Evolutionary conservation across 75 land plant genomes (phyloP).

Genomic region (Pseudotsuga menziesii): DNA sequence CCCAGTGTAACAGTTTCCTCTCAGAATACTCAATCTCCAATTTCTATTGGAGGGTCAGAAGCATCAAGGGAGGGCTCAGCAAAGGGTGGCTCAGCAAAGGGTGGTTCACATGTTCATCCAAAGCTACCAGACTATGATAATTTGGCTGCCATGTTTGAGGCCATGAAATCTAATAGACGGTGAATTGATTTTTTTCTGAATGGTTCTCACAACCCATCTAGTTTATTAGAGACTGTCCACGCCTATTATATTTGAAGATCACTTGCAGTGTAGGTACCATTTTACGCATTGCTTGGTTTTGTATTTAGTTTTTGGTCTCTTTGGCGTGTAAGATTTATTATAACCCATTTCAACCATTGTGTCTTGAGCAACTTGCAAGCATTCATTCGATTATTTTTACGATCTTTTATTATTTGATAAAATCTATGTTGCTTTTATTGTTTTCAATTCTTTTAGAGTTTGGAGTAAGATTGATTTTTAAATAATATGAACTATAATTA

Average conservation of each 20-base stretch:
- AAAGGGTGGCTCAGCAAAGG: slow-evolving; percentile 20
- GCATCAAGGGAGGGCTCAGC: slow-evolving; percentile 11
- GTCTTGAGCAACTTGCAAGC: too few relatives aligned
- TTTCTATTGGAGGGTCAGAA: slow-evolving; percentile 6
- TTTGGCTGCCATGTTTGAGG: slow-evolving; percentile 24
- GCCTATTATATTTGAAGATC: not conserved
- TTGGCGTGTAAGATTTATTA: too few relatives aligned
- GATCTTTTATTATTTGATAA: too few relatives aligned
- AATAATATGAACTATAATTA: too few relatives aligned
- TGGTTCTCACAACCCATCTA: not conserved
- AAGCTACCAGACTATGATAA: slow-evolving; percentile 71
- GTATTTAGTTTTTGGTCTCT: too few relatives aligned
- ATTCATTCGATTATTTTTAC: too few relatives aligned
- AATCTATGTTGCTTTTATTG: too few relatives aligned
- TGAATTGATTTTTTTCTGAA: not conserved
- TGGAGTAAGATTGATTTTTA: too few relatives aligned
- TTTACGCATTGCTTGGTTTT: not conserved
- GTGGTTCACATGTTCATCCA: slow-evolving; percentile 67
- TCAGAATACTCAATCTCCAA: slow-evolving; percentile 12
- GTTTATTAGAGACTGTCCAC: not conserved
- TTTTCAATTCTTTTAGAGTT: too few relatives aligned
- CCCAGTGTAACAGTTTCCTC: not conserved
- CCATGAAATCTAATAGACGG: slow-evolving; percentile 18
- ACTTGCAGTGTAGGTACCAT: not conserved
- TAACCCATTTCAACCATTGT: too few relatives aligned